Conservation (phyloP, 2,329 filamentous ascomycete genomes). For the Monosporascus sp. region DNA sequence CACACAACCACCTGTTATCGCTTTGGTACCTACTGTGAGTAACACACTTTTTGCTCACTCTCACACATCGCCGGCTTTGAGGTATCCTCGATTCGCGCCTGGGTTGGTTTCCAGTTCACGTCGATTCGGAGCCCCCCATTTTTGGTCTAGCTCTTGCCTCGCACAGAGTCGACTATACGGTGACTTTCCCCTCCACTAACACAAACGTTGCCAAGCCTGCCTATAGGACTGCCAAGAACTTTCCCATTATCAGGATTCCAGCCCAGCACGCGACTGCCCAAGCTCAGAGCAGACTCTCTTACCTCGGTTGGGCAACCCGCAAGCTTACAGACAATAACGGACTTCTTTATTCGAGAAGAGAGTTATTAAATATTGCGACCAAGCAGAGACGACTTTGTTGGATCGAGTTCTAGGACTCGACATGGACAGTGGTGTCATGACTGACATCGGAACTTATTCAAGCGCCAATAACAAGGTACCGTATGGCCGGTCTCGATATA, state of each 20-base stretch:
- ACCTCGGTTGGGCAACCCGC: neutral
- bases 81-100: neutral
- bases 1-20: neutral
- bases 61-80: no score
- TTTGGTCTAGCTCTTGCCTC: neutral
- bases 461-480: conserved; percentile 28
- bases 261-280: no score
- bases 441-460: conserved; percentile 30
- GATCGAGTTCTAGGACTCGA: conserved; percentile 22
- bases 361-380: conserved; percentile 4
- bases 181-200: neutral
- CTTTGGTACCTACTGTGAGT: neutral
- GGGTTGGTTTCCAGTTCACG: neutral
- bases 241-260: neutral
- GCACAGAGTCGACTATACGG: neutral
- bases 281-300: no score
- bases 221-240: neutral
- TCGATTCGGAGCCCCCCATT: neutral
- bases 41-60: neutral
- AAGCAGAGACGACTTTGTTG: conserved; percentile 13
- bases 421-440: conserved; percentile 31
- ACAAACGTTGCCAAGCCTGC: neutral
- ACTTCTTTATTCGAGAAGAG: conserved; percentile 5
- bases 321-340: neutral
- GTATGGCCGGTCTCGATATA: conserved; percentile 4